These are phyloP conservation scores for Blyttiomyces sp. DNA, from an alignment of 371 early-diverging fungal species.

Conservation along the genomic window DNA sequence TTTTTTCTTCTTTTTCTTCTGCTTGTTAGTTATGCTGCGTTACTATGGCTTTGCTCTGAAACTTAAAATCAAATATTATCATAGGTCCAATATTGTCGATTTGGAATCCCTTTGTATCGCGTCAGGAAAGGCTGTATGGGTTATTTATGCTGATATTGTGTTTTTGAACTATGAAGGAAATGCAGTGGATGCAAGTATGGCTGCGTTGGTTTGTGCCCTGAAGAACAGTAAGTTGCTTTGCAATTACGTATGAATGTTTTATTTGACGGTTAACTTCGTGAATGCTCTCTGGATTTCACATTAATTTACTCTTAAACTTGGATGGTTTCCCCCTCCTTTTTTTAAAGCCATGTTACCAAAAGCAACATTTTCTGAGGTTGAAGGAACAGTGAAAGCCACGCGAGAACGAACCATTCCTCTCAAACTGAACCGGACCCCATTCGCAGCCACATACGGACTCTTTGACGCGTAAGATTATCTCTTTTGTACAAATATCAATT, in stretches of 20 bases:
- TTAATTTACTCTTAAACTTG: too few relatives aligned
- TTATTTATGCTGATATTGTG: conserved; percentile 83
- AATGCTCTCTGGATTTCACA: background rate
- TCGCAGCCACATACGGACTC: conserved; percentile 65
- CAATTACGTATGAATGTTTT: background rate
- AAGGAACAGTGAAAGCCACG: conserved; percentile 60
- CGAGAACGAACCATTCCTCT: conserved; percentile 43
- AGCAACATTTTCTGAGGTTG: conserved; percentile 53
- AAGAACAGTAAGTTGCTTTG: conserved; percentile 53
- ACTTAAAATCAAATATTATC: too few relatives aligned
- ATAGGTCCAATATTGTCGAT: conserved; percentile 61
- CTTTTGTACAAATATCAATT: too few relatives aligned
- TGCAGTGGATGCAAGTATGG: conserved; percentile 82
- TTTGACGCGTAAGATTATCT: conserved; percentile 59
- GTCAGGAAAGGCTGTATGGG: conserved; percentile 82
- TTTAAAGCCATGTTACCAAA: conserved; percentile 62
- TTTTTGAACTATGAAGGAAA: conserved; percentile 91
- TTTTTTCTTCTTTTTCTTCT: background rate
- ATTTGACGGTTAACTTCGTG: background rate
- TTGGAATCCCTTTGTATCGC: conserved; percentile 77
- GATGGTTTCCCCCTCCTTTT: background rate
- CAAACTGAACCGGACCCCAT: conserved; percentile 50
- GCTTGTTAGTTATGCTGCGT: background rate
- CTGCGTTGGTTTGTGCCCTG: conserved; percentile 73
- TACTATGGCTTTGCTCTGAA: too few relatives aligned